These are phyloP conservation scores for Suillus clintonianus DNA, from an alignment of 768 basidiomycete species.

Conservation along the genomic window DNA sequence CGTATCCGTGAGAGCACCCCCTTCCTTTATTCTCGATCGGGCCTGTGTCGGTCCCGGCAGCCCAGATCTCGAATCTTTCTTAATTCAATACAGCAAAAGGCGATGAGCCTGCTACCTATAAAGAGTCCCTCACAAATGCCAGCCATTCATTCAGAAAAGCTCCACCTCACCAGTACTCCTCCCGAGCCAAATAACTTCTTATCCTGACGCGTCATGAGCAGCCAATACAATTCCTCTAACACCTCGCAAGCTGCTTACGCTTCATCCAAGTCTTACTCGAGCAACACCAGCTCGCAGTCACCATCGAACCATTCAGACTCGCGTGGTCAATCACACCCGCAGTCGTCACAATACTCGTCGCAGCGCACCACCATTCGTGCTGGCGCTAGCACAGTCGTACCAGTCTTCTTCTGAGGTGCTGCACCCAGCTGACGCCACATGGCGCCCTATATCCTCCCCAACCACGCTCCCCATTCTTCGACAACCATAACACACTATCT, in stretches of 20 bases:
- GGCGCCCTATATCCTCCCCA: neutral
- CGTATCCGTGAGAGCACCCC: slow-evolving; percentile 18
- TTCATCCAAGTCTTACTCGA: slow-evolving; percentile 23
- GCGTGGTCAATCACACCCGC: slow-evolving; percentile 23
- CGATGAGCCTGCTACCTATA: slow-evolving; percentile 33
- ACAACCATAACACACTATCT: neutral
- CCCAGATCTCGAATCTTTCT: slow-evolving; percentile 10
- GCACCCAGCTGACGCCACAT: neutral
- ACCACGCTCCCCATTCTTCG: neutral
- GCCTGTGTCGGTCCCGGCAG: slow-evolving; percentile 32
- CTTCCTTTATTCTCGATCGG: slow-evolving; percentile 18
- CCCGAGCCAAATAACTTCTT: neutral
- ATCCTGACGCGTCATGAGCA: slow-evolving; percentile 22
- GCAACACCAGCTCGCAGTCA: slow-evolving; percentile 17
- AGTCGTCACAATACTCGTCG: slow-evolving; percentile 24
- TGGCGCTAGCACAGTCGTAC: slow-evolving; percentile 50
- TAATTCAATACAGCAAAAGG: slow-evolving; percentile 23
- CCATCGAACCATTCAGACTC: slow-evolving; percentile 19
- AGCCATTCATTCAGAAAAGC: neutral
- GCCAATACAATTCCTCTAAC: slow-evolving; percentile 24
- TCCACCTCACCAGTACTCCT: neutral
- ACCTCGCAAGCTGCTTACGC: slow-evolving; percentile 13
- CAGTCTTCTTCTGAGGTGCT: slow-evolving; percentile 57
- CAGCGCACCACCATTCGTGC: slow-evolving; percentile 45
- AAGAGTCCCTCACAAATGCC: slow-evolving; percentile 7